Percentiles rank a stretch among this genome's conserved stretches.
Evolutionary conservation across 2,329 filamentous ascomycete species (phyloP).

Genomic region (Sporothrix brunneoviolacea): DNA sequence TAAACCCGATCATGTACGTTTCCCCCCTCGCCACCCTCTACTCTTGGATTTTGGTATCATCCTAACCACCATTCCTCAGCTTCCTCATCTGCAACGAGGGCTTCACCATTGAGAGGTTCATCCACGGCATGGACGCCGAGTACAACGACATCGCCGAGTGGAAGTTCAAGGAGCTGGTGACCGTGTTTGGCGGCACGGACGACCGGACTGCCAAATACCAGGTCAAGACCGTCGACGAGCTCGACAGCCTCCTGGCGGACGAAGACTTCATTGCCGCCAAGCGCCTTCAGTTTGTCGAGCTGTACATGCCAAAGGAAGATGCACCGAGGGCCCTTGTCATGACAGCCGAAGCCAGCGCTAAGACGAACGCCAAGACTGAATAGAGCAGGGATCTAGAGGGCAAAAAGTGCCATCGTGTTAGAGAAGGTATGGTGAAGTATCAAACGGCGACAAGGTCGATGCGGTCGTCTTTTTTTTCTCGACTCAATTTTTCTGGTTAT

Average conservation of each 20-base stretch:
- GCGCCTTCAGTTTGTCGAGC: slow-evolving; percentile 65
- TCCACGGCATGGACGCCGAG: slow-evolving; percentile 70
- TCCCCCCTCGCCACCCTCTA: too few species aligned
- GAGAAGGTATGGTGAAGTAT: too few species aligned
- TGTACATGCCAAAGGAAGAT: slow-evolving; percentile 75
- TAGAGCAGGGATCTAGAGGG: too few species aligned
- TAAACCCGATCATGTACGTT: slow-evolving; percentile 68
- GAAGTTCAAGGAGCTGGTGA: slow-evolving; percentile 45
- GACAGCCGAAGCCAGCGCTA: slow-evolving; percentile 65
- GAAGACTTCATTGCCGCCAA: slow-evolving; percentile 37
- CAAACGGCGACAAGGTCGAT: too few species aligned
- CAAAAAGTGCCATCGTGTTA: not conserved
- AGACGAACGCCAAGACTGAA: slow-evolving; percentile 50
- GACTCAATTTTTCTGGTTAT: not conserved
- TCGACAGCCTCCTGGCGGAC: slow-evolving; percentile 17
- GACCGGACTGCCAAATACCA: slow-evolving; percentile 18
- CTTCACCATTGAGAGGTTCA: slow-evolving; percentile 83
- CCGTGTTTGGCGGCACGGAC: slow-evolving; percentile 18
- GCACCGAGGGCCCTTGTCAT: slow-evolving; percentile 63
- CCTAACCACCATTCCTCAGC: slow-evolving; percentile 27
- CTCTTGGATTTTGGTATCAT: too few species aligned
- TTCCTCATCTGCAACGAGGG: slow-evolving; percentile 85
- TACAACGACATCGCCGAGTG: slow-evolving; percentile 80
- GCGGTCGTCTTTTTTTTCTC: too few species aligned
- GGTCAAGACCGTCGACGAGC: slow-evolving; percentile 17